Evolutionary conservation across 2,329 filamentous ascomycete genomes (phyloP).

Genomic region (Huntiella omanensis): DNA sequence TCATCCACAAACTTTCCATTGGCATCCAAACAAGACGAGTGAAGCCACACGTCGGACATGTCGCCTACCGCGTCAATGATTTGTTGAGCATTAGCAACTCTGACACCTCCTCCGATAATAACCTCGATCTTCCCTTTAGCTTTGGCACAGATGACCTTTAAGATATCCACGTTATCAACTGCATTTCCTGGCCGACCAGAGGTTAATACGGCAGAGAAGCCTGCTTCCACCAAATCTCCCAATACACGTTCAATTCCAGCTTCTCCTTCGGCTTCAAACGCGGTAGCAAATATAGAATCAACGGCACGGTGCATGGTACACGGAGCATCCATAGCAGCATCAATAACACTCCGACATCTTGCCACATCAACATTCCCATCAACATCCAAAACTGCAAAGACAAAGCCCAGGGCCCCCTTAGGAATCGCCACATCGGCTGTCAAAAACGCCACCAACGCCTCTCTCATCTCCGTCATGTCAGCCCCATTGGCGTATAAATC

Average conservation of each 20-base stretch:
- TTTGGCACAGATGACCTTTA: slow-evolving; percentile 20
- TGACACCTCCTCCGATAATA: slow-evolving; percentile 33
- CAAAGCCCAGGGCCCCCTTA: background rate
- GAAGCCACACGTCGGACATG: slow-evolving; percentile 8
- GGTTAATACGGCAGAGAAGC: slow-evolving; percentile 33
- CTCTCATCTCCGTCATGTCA: background rate
- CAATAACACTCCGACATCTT: slow-evolving; percentile 23
- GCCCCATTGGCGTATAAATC: background rate
- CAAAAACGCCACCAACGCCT: background rate
- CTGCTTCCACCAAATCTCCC: slow-evolving; percentile 21
- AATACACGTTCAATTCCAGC: slow-evolving; percentile 15
- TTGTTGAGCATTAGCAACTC: slow-evolving; percentile 21
- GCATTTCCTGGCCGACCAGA: slow-evolving; percentile 29
- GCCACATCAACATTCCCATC: slow-evolving; percentile 17
- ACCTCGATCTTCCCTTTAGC: slow-evolving; percentile 21
- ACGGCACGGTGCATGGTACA: slow-evolving; percentile 40
- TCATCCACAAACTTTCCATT: slow-evolving; percentile 6
- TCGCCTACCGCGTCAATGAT: slow-evolving; percentile 1
- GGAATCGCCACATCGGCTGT: slow-evolving; percentile 2
- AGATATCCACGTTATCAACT: slow-evolving; percentile 20
- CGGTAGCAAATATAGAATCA: slow-evolving; percentile 24
- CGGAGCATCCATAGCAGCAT: slow-evolving; percentile 22
- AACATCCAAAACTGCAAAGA: slow-evolving; percentile 4
- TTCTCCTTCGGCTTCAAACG: slow-evolving; percentile 11
- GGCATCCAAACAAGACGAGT: slow-evolving; percentile 11